Evolutionary conservation across 129 eudicot genomes (phyloP), one percentile per base, ranked within the genome.

Genomic region (Centrapalus pauciflorus): DNA sequence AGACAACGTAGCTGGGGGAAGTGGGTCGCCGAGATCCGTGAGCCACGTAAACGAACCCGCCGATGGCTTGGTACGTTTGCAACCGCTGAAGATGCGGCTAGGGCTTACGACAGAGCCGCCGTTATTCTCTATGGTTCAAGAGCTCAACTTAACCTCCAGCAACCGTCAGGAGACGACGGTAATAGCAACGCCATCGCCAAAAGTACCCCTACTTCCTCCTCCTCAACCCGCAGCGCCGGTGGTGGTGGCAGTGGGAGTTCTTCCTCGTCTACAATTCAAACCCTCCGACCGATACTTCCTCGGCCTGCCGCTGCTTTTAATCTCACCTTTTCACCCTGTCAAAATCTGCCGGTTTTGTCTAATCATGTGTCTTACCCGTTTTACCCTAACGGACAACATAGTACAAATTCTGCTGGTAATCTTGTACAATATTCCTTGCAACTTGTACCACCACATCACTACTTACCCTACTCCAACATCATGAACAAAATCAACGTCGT

Each of bases 1-100:
- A 41, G 96, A 8, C 96, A 89, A 60, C 87, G 96, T 7, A 89
- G 96, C 74, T 89, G 96, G 96, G 96, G 96, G 1, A 89, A 89
- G 32, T 88, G 96, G 96, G 96, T 88, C 0, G 96, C 92, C 0
- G 96, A 88, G 80, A 88, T 88, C 64, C 89, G 96, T 0, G 96
- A 89, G 85, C 96, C 96, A 0, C 76, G 96, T 16, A 83, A 81
- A 27, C 87, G 90, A 7, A 85, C 90, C 0, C 83, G 96, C 11
- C 74, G 92, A 1, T 89, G 96, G 94, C 82, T 85, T 0, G 96
- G 96, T 1, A 89, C 96, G 5, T 89, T 89, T 71, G 82, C 96
- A 4, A 89, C 90, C 0, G 96, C 96, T 0, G 94, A 85, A 69
- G 96, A 89, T 33, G 96, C 96, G 12, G 96, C 96, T 0, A 85